Conservation (phyloP, 2,329 filamentous ascomycete genomes). For the Fusarium graminum region DNA sequence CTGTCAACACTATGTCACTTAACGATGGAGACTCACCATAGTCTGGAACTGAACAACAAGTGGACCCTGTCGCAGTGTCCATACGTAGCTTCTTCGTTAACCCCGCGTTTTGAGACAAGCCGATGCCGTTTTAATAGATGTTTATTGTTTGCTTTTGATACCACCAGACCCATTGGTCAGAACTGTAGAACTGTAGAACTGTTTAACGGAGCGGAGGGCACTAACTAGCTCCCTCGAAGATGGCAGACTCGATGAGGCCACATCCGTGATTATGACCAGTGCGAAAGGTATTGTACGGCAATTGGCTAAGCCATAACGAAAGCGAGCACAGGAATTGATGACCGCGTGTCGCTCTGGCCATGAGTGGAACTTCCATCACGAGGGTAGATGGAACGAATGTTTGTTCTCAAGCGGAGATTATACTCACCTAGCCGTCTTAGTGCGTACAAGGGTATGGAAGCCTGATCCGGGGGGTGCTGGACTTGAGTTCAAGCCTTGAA, state of each 20-base stretch:
- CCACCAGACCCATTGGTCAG: slow-evolving; percentile 30
- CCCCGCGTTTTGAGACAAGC: slow-evolving; percentile 25
- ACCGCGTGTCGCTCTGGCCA: slow-evolving; percentile 22
- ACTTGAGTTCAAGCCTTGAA: slow-evolving; percentile 2
- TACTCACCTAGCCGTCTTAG: slow-evolving; percentile 32
- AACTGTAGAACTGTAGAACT: slow-evolving; percentile 6
- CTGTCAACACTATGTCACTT: neutral
- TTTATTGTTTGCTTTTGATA: slow-evolving; percentile 29
- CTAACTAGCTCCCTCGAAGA: slow-evolving; percentile 21
- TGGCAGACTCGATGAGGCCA: slow-evolving; percentile 14
- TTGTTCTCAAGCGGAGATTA: slow-evolving; percentile 45
- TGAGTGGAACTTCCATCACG: slow-evolving; percentile 38
- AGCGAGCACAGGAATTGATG: slow-evolving; percentile 11
- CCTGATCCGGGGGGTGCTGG: slow-evolving; percentile 38
- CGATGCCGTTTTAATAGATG: slow-evolving; percentile 2
- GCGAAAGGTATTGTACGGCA: neutral
- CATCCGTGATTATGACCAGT: slow-evolving; percentile 2
- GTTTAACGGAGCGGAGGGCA: slow-evolving; percentile 17
- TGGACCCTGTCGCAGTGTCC: neutral
- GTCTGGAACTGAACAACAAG: slow-evolving; percentile 9
- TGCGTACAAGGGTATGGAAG: slow-evolving; percentile 38
- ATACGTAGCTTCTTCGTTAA: slow-evolving; percentile 18
- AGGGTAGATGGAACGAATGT: slow-evolving; percentile 32
- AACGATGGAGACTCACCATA: neutral
- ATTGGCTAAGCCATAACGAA: neutral